These are phyloP conservation scores for Lactifluus subvellereus DNA, from an alignment of 768 basidiomycete genomes.

Conservation along the genomic window DNA sequence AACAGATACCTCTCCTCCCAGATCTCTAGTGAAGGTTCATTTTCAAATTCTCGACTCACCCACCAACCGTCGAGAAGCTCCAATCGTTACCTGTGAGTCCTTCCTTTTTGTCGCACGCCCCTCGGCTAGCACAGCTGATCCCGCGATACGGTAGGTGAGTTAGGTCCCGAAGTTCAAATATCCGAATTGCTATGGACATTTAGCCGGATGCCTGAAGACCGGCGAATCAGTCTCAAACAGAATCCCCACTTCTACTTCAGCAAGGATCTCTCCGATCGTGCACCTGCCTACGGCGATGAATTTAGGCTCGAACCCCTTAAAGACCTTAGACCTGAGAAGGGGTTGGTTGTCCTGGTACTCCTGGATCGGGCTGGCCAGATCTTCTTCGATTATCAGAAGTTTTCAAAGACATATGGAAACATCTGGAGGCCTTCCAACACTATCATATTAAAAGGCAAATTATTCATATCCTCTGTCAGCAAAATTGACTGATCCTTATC, in stretches of 20 bases:
- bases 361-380: conserved; percentile 18
- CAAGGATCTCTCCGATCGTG: conserved; percentile 16
- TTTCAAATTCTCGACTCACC: conserved; percentile 18
- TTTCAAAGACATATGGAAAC: conserved; percentile 19
- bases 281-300: conserved; percentile 6
- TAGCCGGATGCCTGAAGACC: conserved; percentile 19
- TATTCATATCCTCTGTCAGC: neutral
- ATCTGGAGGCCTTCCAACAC: conserved; percentile 17
- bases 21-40: conserved; percentile 14
- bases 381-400: conserved; percentile 19
- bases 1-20: conserved; percentile 1
- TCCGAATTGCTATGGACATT: conserved; percentile 20
- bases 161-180: conserved; percentile 15
- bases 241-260: conserved; percentile 19
- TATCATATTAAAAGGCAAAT: conserved; percentile 16
- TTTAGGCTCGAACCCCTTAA: conserved; percentile 17
- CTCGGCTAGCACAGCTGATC: neutral
- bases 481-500: neutral
- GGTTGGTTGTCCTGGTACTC: conserved; percentile 13
- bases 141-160: conserved; percentile 3
- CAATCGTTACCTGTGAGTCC: conserved; percentile 12
- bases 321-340: conserved; percentile 17
- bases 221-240: conserved; percentile 19
- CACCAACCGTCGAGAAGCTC: conserved; percentile 14
- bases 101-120: neutral